Percentiles rank a stretch among this genome's conserved stretches.
These are phyloP conservation scores for Asclepias syriaca DNA, from an alignment of 257 asterid species.

Conservation along the genomic window DNA sequence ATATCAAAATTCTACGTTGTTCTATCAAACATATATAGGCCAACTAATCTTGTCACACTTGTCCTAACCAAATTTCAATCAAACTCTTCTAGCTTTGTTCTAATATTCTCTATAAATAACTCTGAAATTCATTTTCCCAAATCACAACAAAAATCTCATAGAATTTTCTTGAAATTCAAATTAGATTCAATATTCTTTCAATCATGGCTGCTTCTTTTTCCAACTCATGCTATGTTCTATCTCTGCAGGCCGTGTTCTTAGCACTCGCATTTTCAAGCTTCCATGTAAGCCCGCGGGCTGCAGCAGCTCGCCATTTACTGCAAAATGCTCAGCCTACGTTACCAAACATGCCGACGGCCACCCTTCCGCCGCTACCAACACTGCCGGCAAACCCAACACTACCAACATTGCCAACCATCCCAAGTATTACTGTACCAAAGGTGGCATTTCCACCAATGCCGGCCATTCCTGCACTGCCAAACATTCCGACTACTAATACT, in stretches of 20 bases:
- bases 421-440: no score
- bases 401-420: no score
- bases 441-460: no score
- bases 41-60: not conserved
- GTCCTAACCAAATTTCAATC: not conserved
- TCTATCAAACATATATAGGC: not conserved
- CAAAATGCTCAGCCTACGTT: conserved; percentile 3
- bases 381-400: no score
- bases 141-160: not conserved
- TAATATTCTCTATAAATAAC: not conserved
- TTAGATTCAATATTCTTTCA: not conserved
- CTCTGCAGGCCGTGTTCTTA: not conserved
- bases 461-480: not conserved
- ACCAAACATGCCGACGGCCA: conserved; percentile 4
- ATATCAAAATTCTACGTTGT: not conserved
- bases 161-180: no score
- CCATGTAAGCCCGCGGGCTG: not conserved
- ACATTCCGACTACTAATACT: conserved; percentile 13
- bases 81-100: not conserved
- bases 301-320: conserved; percentile 3
- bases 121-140: not conserved
- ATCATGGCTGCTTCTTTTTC: not conserved
- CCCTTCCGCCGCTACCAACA: conserved; percentile 8
- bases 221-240: not conserved
- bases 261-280: conserved; percentile 5